phyloP scores from a whole-genome alignment of 2,329 filamentous ascomycete species.

The Calcarisporium arbuscula region DNA sequence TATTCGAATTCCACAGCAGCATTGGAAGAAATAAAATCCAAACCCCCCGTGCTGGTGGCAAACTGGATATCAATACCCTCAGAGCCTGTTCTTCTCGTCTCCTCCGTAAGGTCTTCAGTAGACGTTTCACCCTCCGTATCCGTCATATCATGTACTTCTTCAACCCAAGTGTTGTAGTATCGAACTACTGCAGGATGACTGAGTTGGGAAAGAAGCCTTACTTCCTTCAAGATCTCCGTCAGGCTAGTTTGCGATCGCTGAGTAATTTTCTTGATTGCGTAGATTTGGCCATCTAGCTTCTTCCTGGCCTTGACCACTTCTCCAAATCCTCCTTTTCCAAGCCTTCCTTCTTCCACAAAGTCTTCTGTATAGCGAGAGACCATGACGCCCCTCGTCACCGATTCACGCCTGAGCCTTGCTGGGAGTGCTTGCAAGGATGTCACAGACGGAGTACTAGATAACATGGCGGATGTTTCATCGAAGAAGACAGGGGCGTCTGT shows the following conservation, averaged over 20 bases:
- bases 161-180: slow-evolving; percentile 94
- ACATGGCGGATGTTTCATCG: slow-evolving; percentile 33
- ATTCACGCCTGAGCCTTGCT: slow-evolving; percentile 54
- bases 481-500: slow-evolving; percentile 56
- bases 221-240: slow-evolving; percentile 77
- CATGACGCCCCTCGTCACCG: slow-evolving; percentile 40
- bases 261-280: slow-evolving; percentile 94
- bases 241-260: slow-evolving; percentile 73
- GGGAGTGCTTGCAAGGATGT: slow-evolving; percentile 36
- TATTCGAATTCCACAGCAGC: slow-evolving; percentile 75
- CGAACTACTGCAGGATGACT: slow-evolving; percentile 83
- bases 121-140: slow-evolving; percentile 53
- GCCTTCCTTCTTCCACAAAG: slow-evolving; percentile 80
- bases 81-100: slow-evolving; percentile 31
- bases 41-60: slow-evolving; percentile 65
- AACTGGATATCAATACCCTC: slow-evolving; percentile 48
- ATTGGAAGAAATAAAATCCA: slow-evolving; percentile 91
- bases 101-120: slow-evolving; percentile 39
- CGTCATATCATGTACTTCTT: slow-evolving; percentile 54
- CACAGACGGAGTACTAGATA: slow-evolving; percentile 36
- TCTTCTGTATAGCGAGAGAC: slow-evolving; percentile 78
- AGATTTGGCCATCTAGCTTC: slow-evolving; percentile 87
- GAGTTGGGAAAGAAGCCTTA: slow-evolving; percentile 82
- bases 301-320: slow-evolving; percentile 94
- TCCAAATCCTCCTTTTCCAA: slow-evolving; percentile 92